These are phyloP conservation scores for Coemansia sp. DNA, from an alignment of 192 early-diverging fungal species.

Conservation along the genomic window DNA sequence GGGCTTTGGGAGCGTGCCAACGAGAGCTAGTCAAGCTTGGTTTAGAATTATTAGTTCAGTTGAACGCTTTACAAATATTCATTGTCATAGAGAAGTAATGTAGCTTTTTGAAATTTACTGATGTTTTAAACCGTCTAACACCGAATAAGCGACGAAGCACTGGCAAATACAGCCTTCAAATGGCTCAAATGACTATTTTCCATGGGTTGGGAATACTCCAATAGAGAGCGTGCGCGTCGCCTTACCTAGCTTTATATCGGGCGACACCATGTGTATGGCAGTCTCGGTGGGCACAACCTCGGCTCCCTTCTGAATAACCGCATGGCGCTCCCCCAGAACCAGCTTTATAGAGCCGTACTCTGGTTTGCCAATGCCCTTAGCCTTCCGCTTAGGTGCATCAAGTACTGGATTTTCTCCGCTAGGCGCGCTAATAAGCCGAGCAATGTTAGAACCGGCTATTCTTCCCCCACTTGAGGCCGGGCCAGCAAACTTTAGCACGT, in stretches of 20 bases:
- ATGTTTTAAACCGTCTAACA: not conserved
- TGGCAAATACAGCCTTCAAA: not conserved
- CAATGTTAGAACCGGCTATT: conserved; percentile 33
- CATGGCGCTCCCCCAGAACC: conserved; percentile 36
- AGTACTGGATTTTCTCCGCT: not conserved
- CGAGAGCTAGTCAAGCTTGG: not conserved
- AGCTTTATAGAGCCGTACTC: conserved; percentile 41
- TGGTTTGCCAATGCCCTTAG: not conserved
- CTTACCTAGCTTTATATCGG: conserved; percentile 50
- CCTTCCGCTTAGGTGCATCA: not conserved
- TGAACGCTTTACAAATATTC: not conserved
- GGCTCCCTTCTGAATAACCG: conserved; percentile 33
- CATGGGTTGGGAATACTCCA: conserved; percentile 16
- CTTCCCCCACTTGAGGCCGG: conserved; percentile 28
- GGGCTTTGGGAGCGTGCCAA: not conserved
- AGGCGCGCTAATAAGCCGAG: conserved; percentile 24
- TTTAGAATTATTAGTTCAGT: not conserved
- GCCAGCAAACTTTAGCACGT: conserved; percentile 37
- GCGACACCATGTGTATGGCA: conserved; percentile 29
- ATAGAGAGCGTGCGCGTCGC: conserved; percentile 19
- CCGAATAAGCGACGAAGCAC: not conserved
- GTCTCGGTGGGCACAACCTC: conserved; percentile 34
- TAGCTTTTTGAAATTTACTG: not conserved
- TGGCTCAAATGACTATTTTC: not conserved
- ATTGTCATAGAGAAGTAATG: not conserved